A percentile compares a stretch with the other conserved stretches of the same genome.
Evolutionary conservation across 1,139 yeast species (phyloP).

Genomic region (Kodamaea sp.): DNA sequence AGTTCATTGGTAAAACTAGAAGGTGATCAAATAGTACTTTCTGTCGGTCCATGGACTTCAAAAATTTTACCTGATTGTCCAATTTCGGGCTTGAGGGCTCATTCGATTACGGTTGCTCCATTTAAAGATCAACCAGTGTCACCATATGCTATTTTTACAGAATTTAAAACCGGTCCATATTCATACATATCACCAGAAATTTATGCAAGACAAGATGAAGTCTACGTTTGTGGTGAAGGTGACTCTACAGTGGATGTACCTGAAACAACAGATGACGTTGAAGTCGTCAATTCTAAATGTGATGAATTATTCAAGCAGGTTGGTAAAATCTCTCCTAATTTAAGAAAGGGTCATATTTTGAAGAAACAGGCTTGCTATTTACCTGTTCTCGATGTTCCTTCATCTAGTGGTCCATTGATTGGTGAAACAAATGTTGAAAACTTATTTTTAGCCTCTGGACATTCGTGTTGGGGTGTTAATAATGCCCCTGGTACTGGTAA

Average conservation of each 20-base stretch:
- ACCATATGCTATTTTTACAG: conserved; percentile 93
- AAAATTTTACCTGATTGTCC: conserved; percentile 88
- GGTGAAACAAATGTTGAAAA: conserved; percentile 88
- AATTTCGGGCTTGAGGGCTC: conserved; percentile 87
- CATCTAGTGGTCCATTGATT: conserved; percentile 87
- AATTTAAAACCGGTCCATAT: conserved; percentile 62
- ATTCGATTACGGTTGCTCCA: conserved; percentile 88
- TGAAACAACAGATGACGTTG: conserved; percentile 90
- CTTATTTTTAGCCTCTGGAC: conserved; percentile 83
- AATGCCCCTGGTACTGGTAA: conserved; percentile 97
- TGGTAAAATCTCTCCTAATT: conserved; percentile 67
- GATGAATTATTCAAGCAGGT: conserved; percentile 83
- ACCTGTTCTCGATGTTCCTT: conserved; percentile 90
- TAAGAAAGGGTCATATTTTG: conserved; percentile 71
- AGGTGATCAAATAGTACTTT: conserved; percentile 76
- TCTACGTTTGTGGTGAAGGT: conserved; percentile 96
- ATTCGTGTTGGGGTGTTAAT: conserved; percentile 98
- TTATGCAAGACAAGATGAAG: conserved; percentile 93
- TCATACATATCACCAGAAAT: conserved; percentile 86
- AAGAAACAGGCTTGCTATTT: conserved; percentile 93
- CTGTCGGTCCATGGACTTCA: conserved; percentile 97
- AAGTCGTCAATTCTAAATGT: conserved; percentile 82
- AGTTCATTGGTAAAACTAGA: conserved; percentile 33
- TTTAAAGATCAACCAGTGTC: conserved; percentile 65
- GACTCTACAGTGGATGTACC: conserved; percentile 89